Evolutionary conservation across 2,329 filamentous ascomycete species (phyloP).

Genomic region (Aphanocladium album): DNA sequence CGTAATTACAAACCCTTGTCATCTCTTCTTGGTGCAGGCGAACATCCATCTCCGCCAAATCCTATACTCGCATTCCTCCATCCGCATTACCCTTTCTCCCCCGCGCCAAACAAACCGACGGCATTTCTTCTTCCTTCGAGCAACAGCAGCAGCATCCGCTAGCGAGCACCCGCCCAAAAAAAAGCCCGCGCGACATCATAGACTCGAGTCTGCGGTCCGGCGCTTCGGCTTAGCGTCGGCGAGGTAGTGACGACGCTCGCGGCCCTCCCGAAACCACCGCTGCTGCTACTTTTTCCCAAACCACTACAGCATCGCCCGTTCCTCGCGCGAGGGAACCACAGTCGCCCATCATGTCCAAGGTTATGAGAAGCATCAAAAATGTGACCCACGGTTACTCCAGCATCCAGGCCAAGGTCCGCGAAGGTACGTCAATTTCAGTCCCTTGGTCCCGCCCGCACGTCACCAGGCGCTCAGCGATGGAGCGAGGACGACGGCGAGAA

Average conservation of each 20-base stretch:
- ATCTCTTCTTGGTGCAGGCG: no score
- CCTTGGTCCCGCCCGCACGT: conserved; percentile 5
- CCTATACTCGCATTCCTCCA: background rate
- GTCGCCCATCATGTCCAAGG: conserved; percentile 74
- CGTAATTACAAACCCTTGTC: background rate
- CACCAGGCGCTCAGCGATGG: background rate
- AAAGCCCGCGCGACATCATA: conserved; percentile 8
- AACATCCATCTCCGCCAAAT: background rate
- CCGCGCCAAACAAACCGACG: background rate
- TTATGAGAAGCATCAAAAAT: conserved; percentile 97
- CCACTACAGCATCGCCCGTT: background rate
- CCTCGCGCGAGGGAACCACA: conserved; percentile 8
- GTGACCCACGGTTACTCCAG: conserved; percentile 98
- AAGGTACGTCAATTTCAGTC: conserved; percentile 63
- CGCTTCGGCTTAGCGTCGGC: conserved; percentile 12
- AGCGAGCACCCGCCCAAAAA: background rate
- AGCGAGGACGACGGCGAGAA: conserved; percentile 3
- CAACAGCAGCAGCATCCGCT: background rate
- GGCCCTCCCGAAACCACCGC: conserved; percentile 1
- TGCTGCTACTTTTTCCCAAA: background rate
- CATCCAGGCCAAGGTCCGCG: conserved; percentile 96
- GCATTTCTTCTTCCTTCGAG: background rate
- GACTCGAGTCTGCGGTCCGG: conserved; percentile 3
- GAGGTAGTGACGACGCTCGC: conserved; percentile 11
- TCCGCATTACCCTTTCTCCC: background rate